Evolutionary conservation across 108 stramenopile species (phyloP).

Genomic region (Cyclotella distinguenda): DNA sequence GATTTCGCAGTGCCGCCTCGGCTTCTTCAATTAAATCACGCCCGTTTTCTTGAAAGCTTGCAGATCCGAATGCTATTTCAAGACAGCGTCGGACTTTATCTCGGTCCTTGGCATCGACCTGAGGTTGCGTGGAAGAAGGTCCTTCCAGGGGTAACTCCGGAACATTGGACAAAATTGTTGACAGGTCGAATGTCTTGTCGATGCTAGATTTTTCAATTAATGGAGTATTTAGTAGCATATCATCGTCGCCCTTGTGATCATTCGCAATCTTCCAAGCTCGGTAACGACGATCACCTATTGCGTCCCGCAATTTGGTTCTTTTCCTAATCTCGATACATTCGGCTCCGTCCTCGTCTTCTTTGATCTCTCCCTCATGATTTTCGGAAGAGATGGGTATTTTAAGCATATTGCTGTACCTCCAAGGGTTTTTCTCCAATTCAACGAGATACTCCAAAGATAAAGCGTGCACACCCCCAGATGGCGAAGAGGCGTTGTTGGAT

Average conservation of each 20-base stretch:
- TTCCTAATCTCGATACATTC: conserved; percentile 13
- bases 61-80: conserved; percentile 50
- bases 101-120: conserved; percentile 69
- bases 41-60: conserved; percentile 62
- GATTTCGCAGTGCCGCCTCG: conserved; percentile 75
- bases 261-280: conserved; percentile 69
- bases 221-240: conserved; percentile 33
- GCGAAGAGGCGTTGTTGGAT: conserved; percentile 6
- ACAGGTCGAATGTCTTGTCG: conserved; percentile 51
- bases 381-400: conserved; percentile 27
- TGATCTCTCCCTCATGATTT: not conserved
- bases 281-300: conserved; percentile 75
- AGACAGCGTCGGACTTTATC: conserved; percentile 72
- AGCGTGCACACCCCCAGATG: conserved; percentile 37
- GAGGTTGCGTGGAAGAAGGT: conserved; percentile 49
- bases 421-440: conserved; percentile 74
- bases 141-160: conserved; percentile 42
- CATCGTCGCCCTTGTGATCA: conserved; percentile 53
- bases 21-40: conserved; percentile 73
- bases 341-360: not conserved
- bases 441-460: conserved; percentile 62
- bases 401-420: conserved; percentile 70
- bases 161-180: conserved; percentile 42
- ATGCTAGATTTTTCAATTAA: conserved; percentile 32
- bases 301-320: conserved; percentile 68